These are phyloP conservation scores for Ziziphus jujuba DNA, from an alignment of 306 rosid species.

Conservation along the genomic window DNA sequence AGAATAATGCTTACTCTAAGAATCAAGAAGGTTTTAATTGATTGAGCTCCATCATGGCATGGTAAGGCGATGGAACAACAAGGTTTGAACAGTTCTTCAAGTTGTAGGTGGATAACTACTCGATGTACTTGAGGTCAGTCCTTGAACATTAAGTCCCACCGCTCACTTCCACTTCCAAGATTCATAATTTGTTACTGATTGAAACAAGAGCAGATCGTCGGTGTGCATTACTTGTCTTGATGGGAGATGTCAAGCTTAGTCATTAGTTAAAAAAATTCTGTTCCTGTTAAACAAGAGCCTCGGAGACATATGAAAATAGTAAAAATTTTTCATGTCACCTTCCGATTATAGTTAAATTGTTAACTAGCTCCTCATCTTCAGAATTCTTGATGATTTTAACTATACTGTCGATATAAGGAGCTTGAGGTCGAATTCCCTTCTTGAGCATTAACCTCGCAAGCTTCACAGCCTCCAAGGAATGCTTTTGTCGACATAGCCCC, in stretches of 20 bases:
- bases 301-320: background rate
- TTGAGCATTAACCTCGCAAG: slow-evolving; percentile 62
- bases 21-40: no score
- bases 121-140: no score
- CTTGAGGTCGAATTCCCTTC: slow-evolving; percentile 49
- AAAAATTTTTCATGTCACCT: slow-evolving; percentile 5
- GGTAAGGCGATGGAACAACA: no score
- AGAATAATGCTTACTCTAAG: no score
- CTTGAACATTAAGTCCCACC: no score
- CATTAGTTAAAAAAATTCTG: background rate
- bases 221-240: background rate
- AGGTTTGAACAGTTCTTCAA: no score
- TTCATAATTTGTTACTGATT: no score
- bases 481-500: slow-evolving; percentile 58
- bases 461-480: slow-evolving; percentile 53
- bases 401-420: slow-evolving; percentile 38
- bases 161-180: no score
- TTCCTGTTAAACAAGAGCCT: background rate
- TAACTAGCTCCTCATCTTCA: slow-evolving; percentile 54
- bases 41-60: no score
- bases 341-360: slow-evolving; percentile 32
- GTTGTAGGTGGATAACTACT: no score
- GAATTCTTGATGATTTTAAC: slow-evolving; percentile 40
- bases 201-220: background rate
- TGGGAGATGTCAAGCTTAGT: background rate